Conservation (phyloP, 2,329 filamentous ascomycete species). For the Colletotrichum trifolii region DNA sequence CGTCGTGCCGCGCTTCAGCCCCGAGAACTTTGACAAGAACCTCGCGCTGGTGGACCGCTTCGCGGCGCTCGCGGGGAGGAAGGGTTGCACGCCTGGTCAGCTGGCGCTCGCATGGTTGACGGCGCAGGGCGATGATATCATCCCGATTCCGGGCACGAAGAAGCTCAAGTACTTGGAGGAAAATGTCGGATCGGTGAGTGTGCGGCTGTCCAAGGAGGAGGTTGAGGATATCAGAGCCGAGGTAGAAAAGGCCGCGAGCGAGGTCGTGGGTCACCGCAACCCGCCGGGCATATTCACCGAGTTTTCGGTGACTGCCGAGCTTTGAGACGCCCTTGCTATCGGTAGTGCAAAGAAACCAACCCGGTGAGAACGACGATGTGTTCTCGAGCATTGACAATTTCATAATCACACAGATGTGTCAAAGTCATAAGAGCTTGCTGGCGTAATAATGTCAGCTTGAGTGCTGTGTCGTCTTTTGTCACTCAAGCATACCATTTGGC, state of each 20-base stretch:
- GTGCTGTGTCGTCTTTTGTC: no score
- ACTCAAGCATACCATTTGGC: no score
- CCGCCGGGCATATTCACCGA: no score
- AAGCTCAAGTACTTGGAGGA: slow-evolving; percentile 59
- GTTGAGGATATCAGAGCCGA: slow-evolving; percentile 46
- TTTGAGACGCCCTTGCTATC: no score
- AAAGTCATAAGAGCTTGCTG: no score
- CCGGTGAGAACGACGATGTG: no score
- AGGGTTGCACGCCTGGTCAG: slow-evolving; percentile 63
- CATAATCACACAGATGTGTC: no score
- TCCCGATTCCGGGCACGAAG: slow-evolving; percentile 67
- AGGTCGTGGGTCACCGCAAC: no score
- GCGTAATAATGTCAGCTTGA: no score
- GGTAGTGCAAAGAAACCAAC: no score
- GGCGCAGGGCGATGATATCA: slow-evolving; percentile 68
- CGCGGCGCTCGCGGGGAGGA: slow-evolving; percentile 55
- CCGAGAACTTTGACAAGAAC: slow-evolving; percentile 67
- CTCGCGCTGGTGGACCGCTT: slow-evolving; percentile 63
- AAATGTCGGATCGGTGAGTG: slow-evolving; percentile 50
- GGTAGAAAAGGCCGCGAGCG: slow-evolving; percentile 39
- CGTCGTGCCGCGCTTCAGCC: slow-evolving; percentile 58
- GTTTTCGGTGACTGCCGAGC: no score
- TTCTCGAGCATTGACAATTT: no score
- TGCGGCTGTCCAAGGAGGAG: slow-evolving; percentile 49
- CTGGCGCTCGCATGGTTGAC: slow-evolving; percentile 73